These are phyloP conservation scores for Closterium sp. DNA, from an alignment of 139 green algal genomes.

Conservation along the genomic window DNA sequence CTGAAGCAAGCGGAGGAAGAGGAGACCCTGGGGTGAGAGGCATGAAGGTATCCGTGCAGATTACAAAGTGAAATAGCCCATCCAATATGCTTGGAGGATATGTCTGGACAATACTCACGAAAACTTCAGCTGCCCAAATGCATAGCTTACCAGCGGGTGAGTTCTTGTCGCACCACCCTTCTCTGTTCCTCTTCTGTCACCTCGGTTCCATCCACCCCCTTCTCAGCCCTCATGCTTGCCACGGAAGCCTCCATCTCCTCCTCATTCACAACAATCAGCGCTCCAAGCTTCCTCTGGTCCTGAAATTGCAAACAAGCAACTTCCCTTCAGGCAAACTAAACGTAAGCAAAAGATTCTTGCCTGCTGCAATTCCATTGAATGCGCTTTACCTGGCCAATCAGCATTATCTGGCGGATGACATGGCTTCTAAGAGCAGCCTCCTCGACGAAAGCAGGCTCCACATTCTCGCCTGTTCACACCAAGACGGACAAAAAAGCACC, in stretches of 20 bases:
- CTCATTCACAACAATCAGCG: slow-evolving; percentile 63
- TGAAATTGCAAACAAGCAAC: slow-evolving; percentile 2
- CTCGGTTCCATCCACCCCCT: background rate
- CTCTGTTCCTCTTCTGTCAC: background rate
- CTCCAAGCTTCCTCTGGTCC: slow-evolving; percentile 61
- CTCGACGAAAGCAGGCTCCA: slow-evolving; percentile 87
- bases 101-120: background rate
- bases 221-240: background rate
- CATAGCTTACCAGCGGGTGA: background rate
- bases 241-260: slow-evolving; percentile 54
- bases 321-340: background rate
- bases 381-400: slow-evolving; percentile 67
- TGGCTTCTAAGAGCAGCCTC: slow-evolving; percentile 63
- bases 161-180: background rate
- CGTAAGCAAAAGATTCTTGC: background rate
- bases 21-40: background rate
- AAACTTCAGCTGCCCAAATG: background rate
- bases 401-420: slow-evolving; percentile 73
- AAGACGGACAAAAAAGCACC: background rate
- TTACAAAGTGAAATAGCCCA: too few species aligned
- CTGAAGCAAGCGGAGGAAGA: slow-evolving; percentile 27
- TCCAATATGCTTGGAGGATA: too few species aligned
- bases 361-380: background rate
- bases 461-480: slow-evolving; percentile 81
- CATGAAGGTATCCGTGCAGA: background rate